A percentile compares a stretch with the other conserved stretches of the same genome.
Evolutionary conservation across 208 protist genomes (phyloP).

Genomic region (Leishmania mexicana): DNA sequence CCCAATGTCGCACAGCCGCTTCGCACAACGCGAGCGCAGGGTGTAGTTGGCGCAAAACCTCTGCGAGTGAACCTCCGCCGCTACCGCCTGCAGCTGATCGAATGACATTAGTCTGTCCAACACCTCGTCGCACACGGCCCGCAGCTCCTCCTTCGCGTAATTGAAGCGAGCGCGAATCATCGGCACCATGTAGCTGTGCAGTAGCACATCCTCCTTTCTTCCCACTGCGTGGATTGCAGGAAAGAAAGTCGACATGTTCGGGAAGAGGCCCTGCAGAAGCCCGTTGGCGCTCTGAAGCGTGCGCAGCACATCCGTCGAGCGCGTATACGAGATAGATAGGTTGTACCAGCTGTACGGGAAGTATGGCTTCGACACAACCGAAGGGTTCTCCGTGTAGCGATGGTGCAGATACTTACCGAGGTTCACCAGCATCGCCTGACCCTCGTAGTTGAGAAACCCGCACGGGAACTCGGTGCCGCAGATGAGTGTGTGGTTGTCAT

Average conservation of each 20-base stretch:
- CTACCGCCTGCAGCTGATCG: slow-evolving; percentile 33
- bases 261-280: slow-evolving; percentile 52
- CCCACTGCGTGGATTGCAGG: slow-evolving; percentile 61
- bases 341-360: slow-evolving; percentile 50
- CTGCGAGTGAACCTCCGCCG: slow-evolving; percentile 40
- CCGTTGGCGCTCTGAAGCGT: slow-evolving; percentile 58
- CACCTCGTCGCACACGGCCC: slow-evolving; percentile 19
- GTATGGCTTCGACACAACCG: slow-evolving; percentile 26
- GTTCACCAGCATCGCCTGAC: slow-evolving; percentile 43
- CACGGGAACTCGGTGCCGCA: slow-evolving; percentile 52
- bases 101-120: slow-evolving; percentile 31
- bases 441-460: slow-evolving; percentile 49
- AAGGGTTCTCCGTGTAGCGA: slow-evolving; percentile 38
- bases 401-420: slow-evolving; percentile 46
- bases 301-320: slow-evolving; percentile 58
- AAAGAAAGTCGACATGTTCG: slow-evolving; percentile 23
- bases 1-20: slow-evolving; percentile 59
- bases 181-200: slow-evolving; percentile 33
- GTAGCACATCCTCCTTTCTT: slow-evolving; percentile 24
- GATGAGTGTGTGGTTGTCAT: slow-evolving; percentile 41
- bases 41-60: slow-evolving; percentile 42
- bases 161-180: slow-evolving; percentile 25
- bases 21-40: slow-evolving; percentile 36
- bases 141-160: slow-evolving; percentile 25
- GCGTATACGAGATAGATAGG: slow-evolving; percentile 48